phyloP scores from a whole-genome alignment of 371 early-diverging fungal species.

The Dinochytrium kinnereticum region DNA sequence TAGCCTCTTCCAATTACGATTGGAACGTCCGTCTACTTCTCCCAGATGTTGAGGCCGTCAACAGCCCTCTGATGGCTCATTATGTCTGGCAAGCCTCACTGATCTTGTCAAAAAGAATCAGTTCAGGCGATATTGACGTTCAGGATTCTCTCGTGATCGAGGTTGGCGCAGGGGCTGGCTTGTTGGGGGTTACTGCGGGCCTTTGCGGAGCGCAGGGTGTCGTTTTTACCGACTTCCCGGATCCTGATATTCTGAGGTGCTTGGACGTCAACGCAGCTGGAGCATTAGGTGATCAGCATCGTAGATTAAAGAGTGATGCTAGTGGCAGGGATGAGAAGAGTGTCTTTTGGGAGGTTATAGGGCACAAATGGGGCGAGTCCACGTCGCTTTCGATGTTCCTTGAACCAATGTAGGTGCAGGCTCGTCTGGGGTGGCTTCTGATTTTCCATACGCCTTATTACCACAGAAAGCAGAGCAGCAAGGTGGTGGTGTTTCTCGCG shows the following conservation, averaged over 20 bases:
- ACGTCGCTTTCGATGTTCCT: neutral
- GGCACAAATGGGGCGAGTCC: conserved; percentile 42
- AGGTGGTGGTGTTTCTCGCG: conserved; percentile 36
- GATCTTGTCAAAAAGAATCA: conserved; percentile 26
- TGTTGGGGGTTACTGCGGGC: conserved; percentile 22
- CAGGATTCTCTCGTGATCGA: conserved; percentile 32
- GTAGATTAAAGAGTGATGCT: neutral
- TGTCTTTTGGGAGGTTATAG: conserved; percentile 31
- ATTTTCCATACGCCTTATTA: neutral
- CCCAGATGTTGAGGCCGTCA: conserved; percentile 16
- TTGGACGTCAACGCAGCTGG: conserved; percentile 32
- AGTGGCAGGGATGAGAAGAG: neutral
- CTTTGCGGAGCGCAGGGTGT: conserved; percentile 29
- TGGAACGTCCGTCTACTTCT: conserved; percentile 15
- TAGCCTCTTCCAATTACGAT: neutral
- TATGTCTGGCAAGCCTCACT: conserved; percentile 45
- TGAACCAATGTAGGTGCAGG: neutral
- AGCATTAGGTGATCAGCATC: conserved; percentile 8
- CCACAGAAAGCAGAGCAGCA: neutral
- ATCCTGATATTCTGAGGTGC: conserved; percentile 29
- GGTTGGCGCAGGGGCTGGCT: conserved; percentile 46
- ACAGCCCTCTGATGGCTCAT: conserved; percentile 42
- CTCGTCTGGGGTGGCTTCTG: neutral
- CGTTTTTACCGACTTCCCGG: conserved; percentile 43
- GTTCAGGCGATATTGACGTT: conserved; percentile 18